Evolutionary conservation across 1,139 yeast species (phyloP).

Genomic region (Spathaspora jeffriesii): DNA sequence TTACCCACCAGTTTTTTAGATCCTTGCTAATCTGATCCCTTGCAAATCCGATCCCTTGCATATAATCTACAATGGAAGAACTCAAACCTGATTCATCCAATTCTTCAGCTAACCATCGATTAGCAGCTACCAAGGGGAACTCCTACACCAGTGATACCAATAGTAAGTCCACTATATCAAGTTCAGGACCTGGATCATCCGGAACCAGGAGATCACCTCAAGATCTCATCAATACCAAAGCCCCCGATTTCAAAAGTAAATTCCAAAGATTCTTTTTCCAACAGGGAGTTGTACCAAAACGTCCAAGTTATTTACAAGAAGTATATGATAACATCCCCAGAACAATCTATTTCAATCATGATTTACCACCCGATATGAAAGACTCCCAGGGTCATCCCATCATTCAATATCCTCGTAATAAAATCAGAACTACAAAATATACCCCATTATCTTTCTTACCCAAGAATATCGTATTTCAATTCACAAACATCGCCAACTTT

Average conservation of each 20-base stretch:
- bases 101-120: background rate
- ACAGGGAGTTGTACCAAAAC: slow-evolving; percentile 27
- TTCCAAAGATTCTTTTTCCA: slow-evolving; percentile 28
- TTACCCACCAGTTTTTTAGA: background rate
- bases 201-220: slow-evolving; percentile 12
- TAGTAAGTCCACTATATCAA: slow-evolving; percentile 4
- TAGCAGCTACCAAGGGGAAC: background rate
- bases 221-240: slow-evolving; percentile 26
- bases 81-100: slow-evolving; percentile 1
- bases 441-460: slow-evolving; percentile 90
- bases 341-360: slow-evolving; percentile 37
- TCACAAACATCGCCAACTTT: slow-evolving; percentile 85
- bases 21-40: no score
- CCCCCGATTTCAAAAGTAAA: slow-evolving; percentile 33
- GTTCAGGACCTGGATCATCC: slow-evolving; percentile 4
- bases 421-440: slow-evolving; percentile 94
- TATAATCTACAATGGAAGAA: background rate
- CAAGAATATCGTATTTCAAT: slow-evolving; percentile 77
- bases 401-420: slow-evolving; percentile 71
- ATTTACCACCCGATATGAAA: slow-evolving; percentile 30
- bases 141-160: slow-evolving; percentile 3
- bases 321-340: slow-evolving; percentile 39
- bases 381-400: slow-evolving; percentile 56
- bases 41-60: background rate
- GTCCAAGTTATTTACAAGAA: slow-evolving; percentile 37